Evolutionary conservation across 2,329 filamentous ascomycete species (phyloP), one percentile per base, ranked within the genome.

Genomic region (Sclerotinia spermophila): DNA sequence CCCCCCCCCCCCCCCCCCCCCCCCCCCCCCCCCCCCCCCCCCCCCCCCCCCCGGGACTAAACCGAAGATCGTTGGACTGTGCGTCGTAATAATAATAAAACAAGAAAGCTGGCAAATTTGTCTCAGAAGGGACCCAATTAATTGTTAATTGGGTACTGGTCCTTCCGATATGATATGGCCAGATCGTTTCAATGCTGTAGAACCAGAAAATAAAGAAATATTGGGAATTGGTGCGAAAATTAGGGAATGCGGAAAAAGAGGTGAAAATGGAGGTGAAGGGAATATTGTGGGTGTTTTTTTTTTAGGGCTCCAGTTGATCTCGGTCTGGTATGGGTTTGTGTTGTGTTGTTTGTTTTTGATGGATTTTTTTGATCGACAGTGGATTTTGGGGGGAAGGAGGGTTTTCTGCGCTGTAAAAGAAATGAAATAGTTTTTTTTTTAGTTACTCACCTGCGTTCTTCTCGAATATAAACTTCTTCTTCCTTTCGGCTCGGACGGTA

Each of bases 401-500:
- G 19, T 61, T 42, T 48, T 13, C 2, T 21, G 24, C 27, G 21
- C 19, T 35, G 13, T 17, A 55, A 60, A 68, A 70, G 35, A 67
- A 53, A 64, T 45, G 38, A n/a, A 67, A 35, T 42, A 45, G 6
- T 15, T 27, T 59, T 62, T 56, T 19, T 27, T 40, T 40, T 40
- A 58, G 48, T 61, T 44, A 84, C 86, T 82, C 78, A 89, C 86
- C 83, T 84, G 81, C 81, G 81, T 75, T 88, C 84, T 79, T 88
- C 84, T 75, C 81, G 82, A 80, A 83, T 82, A 80, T 82, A 82
- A 80, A 87, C 83, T 76, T 85, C 83, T 79, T 79, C 77, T 74
- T 84, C 84, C 38, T 38, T 35, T 2, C 40, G n/a, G 84, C 86
- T 87, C 85, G 90, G 88, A 87, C 89, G 90, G 86, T 86, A 89